phyloP scores from a whole-genome alignment of 2,329 filamentous ascomycete genomes.

The Elsinoe ampelina region DNA sequence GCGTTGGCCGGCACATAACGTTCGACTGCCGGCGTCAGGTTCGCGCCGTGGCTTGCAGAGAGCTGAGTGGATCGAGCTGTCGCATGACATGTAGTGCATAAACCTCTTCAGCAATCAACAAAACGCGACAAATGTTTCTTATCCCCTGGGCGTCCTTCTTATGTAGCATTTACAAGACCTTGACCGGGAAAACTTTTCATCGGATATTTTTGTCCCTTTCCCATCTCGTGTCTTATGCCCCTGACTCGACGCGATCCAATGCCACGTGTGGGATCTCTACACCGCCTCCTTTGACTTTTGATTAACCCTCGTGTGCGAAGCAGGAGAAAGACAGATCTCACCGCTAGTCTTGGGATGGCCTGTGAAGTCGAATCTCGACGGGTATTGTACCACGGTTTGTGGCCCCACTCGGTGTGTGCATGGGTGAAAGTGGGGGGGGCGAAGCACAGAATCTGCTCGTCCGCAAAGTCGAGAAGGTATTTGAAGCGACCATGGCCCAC shows the following conservation, averaged over 20 bases:
- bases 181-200: not conserved
- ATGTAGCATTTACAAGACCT: not conserved
- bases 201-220: not conserved
- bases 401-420: not conserved
- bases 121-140: not conserved
- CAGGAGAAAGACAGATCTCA: not conserved
- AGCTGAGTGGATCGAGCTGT: not conserved
- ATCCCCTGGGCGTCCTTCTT: not conserved
- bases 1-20: conserved; percentile 2
- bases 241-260: not conserved
- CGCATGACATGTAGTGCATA: conserved; percentile 3
- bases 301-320: not conserved
- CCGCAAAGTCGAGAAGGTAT: not conserved
- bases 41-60: not conserved
- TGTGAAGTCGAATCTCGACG: not conserved
- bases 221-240: not conserved
- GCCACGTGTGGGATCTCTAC: not conserved
- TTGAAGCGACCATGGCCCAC: too few species aligned
- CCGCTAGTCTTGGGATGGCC: not conserved
- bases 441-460: not conserved
- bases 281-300: not conserved
- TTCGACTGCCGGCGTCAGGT: not conserved
- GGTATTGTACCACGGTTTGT: conserved; percentile 7
- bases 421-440: not conserved
- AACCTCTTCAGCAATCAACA: not conserved